phyloP scores from a whole-genome alignment of 2,329 filamentous ascomycete species.

The Xylariaceae sp. region DNA sequence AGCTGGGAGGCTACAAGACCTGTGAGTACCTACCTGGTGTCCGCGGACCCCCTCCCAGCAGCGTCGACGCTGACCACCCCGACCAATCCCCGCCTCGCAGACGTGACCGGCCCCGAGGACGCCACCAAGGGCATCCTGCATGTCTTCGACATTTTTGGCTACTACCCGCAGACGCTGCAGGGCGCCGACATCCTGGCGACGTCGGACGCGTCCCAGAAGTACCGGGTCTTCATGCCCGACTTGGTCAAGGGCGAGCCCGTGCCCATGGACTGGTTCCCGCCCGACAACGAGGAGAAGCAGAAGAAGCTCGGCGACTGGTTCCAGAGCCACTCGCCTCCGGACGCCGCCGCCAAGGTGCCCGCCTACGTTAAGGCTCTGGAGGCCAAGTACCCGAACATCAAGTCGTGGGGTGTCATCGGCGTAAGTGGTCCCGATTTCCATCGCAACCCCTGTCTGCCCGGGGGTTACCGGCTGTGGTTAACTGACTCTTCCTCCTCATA shows the following conservation, averaged over 20 bases:
- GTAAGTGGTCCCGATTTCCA: slow-evolving; percentile 29
- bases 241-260: slow-evolving; percentile 73
- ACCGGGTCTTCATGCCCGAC: slow-evolving; percentile 86
- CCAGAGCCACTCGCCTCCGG: slow-evolving; percentile 38
- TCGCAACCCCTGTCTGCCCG: too few species aligned
- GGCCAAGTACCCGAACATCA: slow-evolving; percentile 45
- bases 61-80: not conserved
- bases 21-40: slow-evolving; percentile 32
- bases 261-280: slow-evolving; percentile 52
- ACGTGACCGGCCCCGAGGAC: slow-evolving; percentile 39
- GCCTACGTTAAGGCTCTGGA: slow-evolving; percentile 47
- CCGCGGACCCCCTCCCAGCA: not conserved
- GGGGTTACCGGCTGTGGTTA: too few species aligned
- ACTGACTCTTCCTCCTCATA: too few species aligned
- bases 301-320: slow-evolving; percentile 53
- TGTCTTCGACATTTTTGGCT: slow-evolving; percentile 65
- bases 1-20: slow-evolving; percentile 48
- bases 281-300: slow-evolving; percentile 56
- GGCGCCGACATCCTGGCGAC: slow-evolving; percentile 59
- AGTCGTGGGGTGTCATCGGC: slow-evolving; percentile 54
- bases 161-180: slow-evolving; percentile 62
- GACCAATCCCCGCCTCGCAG: slow-evolving; percentile 22
- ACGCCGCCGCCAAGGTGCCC: slow-evolving; percentile 42
- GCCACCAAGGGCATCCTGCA: slow-evolving; percentile 52
- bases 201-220: slow-evolving; percentile 53